Evolutionary conservation across 345 rosid species (phyloP).

Genomic region (Lumnitzera racemosa): DNA sequence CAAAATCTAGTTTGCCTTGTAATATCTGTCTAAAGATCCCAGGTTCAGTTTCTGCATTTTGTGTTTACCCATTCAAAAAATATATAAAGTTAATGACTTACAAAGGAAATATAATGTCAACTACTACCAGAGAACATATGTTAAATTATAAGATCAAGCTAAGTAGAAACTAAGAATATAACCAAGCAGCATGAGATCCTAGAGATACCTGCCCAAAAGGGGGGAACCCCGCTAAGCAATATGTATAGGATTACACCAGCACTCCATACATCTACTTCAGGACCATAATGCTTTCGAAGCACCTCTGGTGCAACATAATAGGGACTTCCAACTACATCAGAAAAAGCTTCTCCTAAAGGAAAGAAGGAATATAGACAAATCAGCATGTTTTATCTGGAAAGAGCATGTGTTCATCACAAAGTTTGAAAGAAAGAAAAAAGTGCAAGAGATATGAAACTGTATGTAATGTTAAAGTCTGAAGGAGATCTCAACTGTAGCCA

Average conservation of each 20-base stretch:
- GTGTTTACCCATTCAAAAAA: background rate
- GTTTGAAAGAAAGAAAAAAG: too few relatives aligned
- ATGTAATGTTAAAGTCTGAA: too few relatives aligned
- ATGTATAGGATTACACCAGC: conserved; percentile 95
- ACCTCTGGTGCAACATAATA: conserved; percentile 99
- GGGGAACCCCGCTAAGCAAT: conserved; percentile 90
- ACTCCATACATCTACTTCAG: conserved; percentile 91
- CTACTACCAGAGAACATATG: background rate
- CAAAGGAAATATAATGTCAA: too few relatives aligned
- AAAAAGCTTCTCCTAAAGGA: conserved; percentile 58
- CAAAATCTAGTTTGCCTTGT: conserved; percentile 74
- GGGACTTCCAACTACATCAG: conserved; percentile 96
- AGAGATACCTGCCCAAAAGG: conserved; percentile 83
- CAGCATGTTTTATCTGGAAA: background rate
- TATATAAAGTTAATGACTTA: too few relatives aligned
- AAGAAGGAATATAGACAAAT: conserved; percentile 7
- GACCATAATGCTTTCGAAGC: conserved; percentile 78
- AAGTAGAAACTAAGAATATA: background rate
- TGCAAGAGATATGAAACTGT: too few relatives aligned
- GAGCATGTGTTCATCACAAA: background rate
- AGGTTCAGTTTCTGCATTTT: conserved; percentile 72
- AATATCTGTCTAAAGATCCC: conserved; percentile 94
- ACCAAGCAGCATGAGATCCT: background rate
- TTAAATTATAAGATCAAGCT: background rate
- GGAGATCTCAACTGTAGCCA: too few relatives aligned